Conservation (phyloP, 2,329 filamentous ascomycete genomes). For the Didymella keratinophila region DNA sequence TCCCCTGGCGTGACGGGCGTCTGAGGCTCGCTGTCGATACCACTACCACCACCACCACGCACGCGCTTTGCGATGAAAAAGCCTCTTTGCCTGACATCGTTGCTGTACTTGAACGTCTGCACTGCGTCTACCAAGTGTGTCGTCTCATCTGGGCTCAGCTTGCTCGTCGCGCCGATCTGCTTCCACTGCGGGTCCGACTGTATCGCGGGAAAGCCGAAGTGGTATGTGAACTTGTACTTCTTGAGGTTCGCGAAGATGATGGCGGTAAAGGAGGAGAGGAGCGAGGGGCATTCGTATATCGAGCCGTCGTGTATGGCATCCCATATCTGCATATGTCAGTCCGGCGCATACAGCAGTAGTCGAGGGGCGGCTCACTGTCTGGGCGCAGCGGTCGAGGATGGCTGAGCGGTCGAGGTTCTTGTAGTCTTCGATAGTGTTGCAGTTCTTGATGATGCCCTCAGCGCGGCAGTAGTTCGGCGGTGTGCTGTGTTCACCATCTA, state of each 20-base stretch:
- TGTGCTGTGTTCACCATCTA: constrained; percentile 26
- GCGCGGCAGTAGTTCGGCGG: constrained; percentile 71
- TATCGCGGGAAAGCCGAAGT: constrained; percentile 94
- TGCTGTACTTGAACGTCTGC: constrained; percentile 84
- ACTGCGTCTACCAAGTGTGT: constrained; percentile 81
- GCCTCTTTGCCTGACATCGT: constrained; percentile 84
- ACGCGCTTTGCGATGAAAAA: constrained; percentile 94
- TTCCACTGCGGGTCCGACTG: constrained; percentile 89
- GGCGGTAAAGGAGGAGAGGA: constrained; percentile 86
- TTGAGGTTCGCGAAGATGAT: constrained; percentile 96
- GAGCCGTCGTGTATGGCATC: constrained; percentile 96
- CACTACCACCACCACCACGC: constrained; percentile 42
- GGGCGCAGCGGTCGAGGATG: constrained; percentile 79
- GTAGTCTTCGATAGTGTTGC: constrained; percentile 95
- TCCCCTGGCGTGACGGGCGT: constrained; percentile 61
- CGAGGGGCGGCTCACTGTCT: constrained; percentile 65
- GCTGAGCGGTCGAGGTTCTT: constrained; percentile 80
- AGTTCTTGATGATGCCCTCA: constrained; percentile 93
- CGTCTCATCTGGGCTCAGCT: constrained; percentile 73
- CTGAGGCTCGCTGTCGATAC: constrained; percentile 48
- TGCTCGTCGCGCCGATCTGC: constrained; percentile 46
- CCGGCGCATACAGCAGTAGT: background rate
- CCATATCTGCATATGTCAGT: constrained; percentile 74
- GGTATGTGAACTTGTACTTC: constrained; percentile 97
- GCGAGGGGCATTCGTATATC: constrained; percentile 92